Evolutionary conservation across 1,139 yeast genomes (phyloP), one percentile per base, ranked within the genome.

Genomic region (Arxiozyma telluris): DNA sequence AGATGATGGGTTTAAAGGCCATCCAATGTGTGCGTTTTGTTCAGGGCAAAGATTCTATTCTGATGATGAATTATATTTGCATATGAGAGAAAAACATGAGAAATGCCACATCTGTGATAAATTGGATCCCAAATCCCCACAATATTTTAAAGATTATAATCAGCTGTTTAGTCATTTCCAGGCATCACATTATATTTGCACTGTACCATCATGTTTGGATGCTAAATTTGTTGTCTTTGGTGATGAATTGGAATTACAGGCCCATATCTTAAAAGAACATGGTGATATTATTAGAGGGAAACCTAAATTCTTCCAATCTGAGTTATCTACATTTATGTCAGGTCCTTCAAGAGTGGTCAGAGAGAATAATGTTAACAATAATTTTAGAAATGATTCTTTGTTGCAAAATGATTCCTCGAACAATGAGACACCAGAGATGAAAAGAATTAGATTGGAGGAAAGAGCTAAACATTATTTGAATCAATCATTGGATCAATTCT

Each of bases 31-130:
- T 75, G 81, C 81, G 60, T 88, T 88, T 68, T 93, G 98, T 70
- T 72, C 79, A 4, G 81, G 82, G 1, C 77, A 75, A 60, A 71
- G 96, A 55, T 91, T 88, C 67, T 93, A 93, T 67, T 89, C 96
- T 0, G 90, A 83, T 53, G 97, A 93, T 66, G 98, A 91, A 67
- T 75, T 90, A 61, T 82, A 81, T 62, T 71, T 83, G 44, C 99
- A 93, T 69, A 79, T 93, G 71, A 76, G 96, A 61, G 88, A 88
- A 58, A 74, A 75, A 53, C 98, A 93, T 69, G 97, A 91, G 67
- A 81, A 84, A 61, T 93, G 99, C 69, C 87, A 84, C 63, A 82
- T 94, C 44, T 93, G 99, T 73, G 96, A 90, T 61, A 84, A 81
- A 64, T 75, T 82, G 18, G 76, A 77, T 59, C 80, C 87, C 0